A percentile compares a stretch with the other conserved stretches of the same genome.
Conservation (phyloP, 257 asterid genomes). For the Eucommia ulmoides region DNA sequence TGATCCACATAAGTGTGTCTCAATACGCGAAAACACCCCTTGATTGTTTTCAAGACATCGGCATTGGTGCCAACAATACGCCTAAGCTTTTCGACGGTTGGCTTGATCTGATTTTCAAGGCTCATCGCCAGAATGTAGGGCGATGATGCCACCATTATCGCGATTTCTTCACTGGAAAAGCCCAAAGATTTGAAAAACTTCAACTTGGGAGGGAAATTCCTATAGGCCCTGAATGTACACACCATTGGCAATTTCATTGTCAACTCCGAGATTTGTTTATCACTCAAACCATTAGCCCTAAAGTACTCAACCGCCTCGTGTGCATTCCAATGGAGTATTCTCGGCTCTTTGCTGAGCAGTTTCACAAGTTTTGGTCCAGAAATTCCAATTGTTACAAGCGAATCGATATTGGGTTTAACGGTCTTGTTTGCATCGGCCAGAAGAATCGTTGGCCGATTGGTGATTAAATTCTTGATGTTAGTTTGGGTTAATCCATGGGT, state of each 20-base stretch:
- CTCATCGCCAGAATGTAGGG: neutral
- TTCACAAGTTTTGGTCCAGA: neutral
- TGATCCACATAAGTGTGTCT: neutral
- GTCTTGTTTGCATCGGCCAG: neutral
- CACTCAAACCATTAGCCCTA: neutral
- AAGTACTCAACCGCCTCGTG: neutral
- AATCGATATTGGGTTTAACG: neutral
- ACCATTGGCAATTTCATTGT: neutral
- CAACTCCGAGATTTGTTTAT: neutral
- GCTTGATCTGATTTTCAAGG: neutral
- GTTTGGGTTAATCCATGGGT: neutral
- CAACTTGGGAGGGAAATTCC: neutral
- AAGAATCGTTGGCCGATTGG: neutral
- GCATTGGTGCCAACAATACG: neutral
- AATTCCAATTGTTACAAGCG: neutral
- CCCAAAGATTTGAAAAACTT: neutral
- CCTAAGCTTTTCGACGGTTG: neutral
- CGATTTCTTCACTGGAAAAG: neutral
- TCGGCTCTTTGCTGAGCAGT: neutral
- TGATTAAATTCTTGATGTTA: neutral
- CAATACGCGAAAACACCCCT: neutral
- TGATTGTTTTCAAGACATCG: neutral
- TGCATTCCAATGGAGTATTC: neutral
- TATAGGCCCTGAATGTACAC: neutral
- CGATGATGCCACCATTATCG: neutral